These are phyloP conservation scores for Jacaranda mimosifolia DNA, from an alignment of 257 asterid species.

Conservation along the genomic window DNA sequence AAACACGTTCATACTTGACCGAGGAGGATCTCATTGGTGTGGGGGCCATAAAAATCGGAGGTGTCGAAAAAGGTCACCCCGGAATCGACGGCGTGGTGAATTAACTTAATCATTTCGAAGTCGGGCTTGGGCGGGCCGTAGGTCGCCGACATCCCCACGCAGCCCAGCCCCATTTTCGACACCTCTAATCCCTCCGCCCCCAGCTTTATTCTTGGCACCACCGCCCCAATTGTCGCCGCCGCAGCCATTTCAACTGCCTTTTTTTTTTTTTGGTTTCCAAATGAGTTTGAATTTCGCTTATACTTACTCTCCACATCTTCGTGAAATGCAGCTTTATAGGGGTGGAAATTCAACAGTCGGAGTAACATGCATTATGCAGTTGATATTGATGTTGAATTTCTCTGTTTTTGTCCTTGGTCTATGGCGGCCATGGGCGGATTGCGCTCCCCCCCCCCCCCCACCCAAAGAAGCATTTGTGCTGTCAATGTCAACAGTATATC, in stretches of 20 bases:
- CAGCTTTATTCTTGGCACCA: constrained; percentile 44
- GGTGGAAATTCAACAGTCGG: not conserved
- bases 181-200: constrained; percentile 53
- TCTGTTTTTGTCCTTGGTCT: not conserved
- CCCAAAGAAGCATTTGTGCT: too few relatives aligned
- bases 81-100: constrained; percentile 42
- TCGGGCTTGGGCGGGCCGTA: constrained; percentile 54
- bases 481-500: too few relatives aligned
- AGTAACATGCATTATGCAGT: constrained; percentile 17
- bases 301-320: not conserved
- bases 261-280: too few relatives aligned
- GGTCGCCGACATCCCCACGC: constrained; percentile 48
- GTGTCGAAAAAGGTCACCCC: constrained; percentile 50
- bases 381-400: not conserved
- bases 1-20: constrained; percentile 24
- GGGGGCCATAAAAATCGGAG: constrained; percentile 46
- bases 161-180: constrained; percentile 49
- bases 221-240: not conserved
- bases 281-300: not conserved
- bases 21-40: constrained; percentile 45
- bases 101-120: constrained; percentile 39
- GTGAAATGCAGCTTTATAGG: not conserved
- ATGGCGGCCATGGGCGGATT: constrained; percentile 4
- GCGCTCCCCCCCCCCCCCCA: too few relatives aligned
- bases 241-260: not conserved